Conservation (phyloP, 345 rosid genomes). For the Erodium maritimum region DNA sequence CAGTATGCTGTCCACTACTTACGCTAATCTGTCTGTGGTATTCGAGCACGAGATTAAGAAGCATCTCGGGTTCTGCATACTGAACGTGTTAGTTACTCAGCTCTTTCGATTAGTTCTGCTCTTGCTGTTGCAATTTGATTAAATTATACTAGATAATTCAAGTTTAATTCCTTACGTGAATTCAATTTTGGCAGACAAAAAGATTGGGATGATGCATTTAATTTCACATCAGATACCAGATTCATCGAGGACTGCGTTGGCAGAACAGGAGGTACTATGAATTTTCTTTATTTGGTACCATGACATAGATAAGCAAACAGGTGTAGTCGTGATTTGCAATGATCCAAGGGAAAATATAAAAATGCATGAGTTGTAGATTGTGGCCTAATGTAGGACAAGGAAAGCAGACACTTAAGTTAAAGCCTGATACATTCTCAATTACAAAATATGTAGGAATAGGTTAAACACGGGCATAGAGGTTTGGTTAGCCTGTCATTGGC, state of each 20-base stretch:
- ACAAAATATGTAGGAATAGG: too few species aligned
- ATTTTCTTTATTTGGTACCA: not conserved
- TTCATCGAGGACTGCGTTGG: constrained; percentile 53
- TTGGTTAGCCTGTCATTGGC: not conserved
- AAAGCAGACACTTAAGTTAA: too few species aligned
- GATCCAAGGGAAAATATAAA: too few species aligned
- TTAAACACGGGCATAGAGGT: too few species aligned
- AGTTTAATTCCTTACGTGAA: not conserved
- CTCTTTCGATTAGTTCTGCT: not conserved
- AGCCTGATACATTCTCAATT: too few species aligned
- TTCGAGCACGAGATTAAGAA: constrained; percentile 49
- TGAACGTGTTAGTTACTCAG: constrained; percentile 52
- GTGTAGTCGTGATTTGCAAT: not conserved
- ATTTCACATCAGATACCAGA: constrained; percentile 48
- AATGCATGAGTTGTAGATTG: too few species aligned
- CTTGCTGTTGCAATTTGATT: not conserved
- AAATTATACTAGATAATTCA: not conserved
- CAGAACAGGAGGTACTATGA: constrained; percentile 42
- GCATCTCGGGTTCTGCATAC: constrained; percentile 73
- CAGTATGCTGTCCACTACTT: constrained; percentile 26
- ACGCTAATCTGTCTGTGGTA: constrained; percentile 42
- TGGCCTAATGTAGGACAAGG: too few species aligned
- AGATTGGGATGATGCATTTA: constrained; percentile 83
- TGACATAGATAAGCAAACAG: not conserved
- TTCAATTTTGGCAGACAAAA: constrained; percentile 33